These are phyloP conservation scores for Gastroboletus turbinatus DNA, from an alignment of 1,284 basidiomycete genomes.

Conservation along the genomic window DNA sequence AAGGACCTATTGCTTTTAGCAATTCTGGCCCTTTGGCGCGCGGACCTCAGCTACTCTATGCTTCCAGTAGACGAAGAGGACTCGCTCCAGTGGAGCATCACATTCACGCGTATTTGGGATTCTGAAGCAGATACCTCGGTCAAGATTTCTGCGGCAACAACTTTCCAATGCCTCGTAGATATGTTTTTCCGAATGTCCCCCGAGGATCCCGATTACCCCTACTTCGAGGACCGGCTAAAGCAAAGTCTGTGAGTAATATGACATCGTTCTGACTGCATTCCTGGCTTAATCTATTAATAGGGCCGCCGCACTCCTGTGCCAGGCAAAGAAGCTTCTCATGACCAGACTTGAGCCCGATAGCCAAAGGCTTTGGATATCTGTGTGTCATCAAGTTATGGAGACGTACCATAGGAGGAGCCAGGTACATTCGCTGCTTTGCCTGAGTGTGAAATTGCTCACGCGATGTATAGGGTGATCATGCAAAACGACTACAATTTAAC, in stretches of 20 bases:
- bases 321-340: constrained; percentile 58
- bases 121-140: constrained; percentile 60
- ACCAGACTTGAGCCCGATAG: constrained; percentile 56
- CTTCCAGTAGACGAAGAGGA: constrained; percentile 33
- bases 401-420: constrained; percentile 50
- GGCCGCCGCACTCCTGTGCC: constrained; percentile 52
- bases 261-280: neutral
- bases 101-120: constrained; percentile 56
- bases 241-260: constrained; percentile 26
- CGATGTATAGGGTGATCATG: constrained; percentile 40
- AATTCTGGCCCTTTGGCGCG: constrained; percentile 66
- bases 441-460: constrained; percentile 5
- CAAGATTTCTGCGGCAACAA: constrained; percentile 55
- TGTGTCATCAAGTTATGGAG: constrained; percentile 59
- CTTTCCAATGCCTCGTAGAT: constrained; percentile 49
- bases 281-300: constrained; percentile 36
- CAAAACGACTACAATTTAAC: constrained; percentile 49
- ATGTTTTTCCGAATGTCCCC: constrained; percentile 44
- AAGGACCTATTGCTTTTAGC: constrained; percentile 65
- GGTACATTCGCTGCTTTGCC: constrained; percentile 34
- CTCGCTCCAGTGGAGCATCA: constrained; percentile 46
- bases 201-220: constrained; percentile 36
- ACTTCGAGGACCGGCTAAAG: constrained; percentile 40
- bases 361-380: constrained; percentile 67
- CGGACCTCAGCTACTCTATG: constrained; percentile 51